Base-by-base conservation (phyloP, 2,329 filamentous ascomycete genomes). In the Ambrosiella cleistominuta region DNA sequence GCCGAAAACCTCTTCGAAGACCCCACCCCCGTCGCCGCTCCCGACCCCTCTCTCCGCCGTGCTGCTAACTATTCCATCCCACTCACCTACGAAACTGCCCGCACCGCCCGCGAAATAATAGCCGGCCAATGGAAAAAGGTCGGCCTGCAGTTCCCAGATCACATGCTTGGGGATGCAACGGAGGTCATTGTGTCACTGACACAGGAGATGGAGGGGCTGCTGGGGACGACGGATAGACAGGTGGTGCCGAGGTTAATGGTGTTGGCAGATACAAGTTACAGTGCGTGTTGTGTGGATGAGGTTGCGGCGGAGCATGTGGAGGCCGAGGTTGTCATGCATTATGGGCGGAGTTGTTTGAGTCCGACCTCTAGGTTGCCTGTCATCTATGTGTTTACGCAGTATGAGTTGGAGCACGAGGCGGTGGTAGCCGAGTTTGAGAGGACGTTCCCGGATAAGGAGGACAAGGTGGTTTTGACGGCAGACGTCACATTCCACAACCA, bases 201-300 rank as follows among this genome's bases (percentile, higher is more conserved):
- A 39, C 61, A 58, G 9, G 60, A 56, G n/a, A 49, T 63, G 2
- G 40, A 42, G 57, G 40, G 56, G 39, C 15, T 44, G 38, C 19
- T 37, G 50, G 5, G 12, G 27, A 9, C 27, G 4, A 27, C 15
- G n/a, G 47, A 5, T 12, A 15, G 54, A 47, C 45, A 35, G 36
- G 7, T 9, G n/a, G 19, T 15, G n/a, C 56, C 61, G 58, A 67
- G 75, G 62, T 75, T 97, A 56, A 95, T 86, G 64, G 90, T 98
- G 61, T 74, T 98, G 15, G 93, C 85, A 38, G 93, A 98, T 69
- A 97, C 93, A 1, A 96, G 91, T 1, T 98, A 97, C 70, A 94
- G 93, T 61, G 85, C 91, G 0, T 98, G 93, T 71, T 98, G 93
- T 66, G 90, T 97, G 15, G 93, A 98, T 66, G 93, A 98, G 71